A percentile compares a stretch with the other conserved stretches of the same genome.
Evolutionary conservation across 768 basidiomycete species (phyloP).

Genomic region (Termitomyces sp.): DNA sequence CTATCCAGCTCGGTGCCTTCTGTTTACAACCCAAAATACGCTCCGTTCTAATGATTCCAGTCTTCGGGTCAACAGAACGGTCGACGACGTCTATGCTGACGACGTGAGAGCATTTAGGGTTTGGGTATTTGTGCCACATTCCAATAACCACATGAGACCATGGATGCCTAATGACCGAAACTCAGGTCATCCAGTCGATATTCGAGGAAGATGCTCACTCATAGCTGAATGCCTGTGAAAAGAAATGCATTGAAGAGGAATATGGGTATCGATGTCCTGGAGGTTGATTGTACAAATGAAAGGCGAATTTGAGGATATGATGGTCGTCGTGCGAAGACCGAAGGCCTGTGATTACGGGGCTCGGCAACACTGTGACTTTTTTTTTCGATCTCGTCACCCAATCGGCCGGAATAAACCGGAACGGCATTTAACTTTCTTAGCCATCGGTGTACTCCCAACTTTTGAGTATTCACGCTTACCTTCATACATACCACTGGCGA

Average conservation of each 20-base stretch:
- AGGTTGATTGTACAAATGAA: constrained; percentile 23
- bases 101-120: constrained; percentile 87
- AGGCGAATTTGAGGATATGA: constrained; percentile 8
- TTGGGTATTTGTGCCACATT: constrained; percentile 96
- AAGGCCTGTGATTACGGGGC: constrained; percentile 5
- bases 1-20: constrained; percentile 87
- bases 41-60: constrained; percentile 90
- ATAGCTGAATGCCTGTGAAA: constrained; percentile 79
- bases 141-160: constrained; percentile 90
- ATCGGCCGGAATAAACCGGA: constrained; percentile 17
- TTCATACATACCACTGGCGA: not conserved
- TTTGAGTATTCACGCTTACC: too few species aligned
- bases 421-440: not conserved
- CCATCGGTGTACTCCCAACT: too few species aligned
- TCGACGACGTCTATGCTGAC: constrained; percentile 84
- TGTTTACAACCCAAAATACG: constrained; percentile 89
- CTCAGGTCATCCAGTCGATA: constrained; percentile 9
- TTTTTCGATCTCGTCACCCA: not conserved
- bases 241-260: constrained; percentile 66
- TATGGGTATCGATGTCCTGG: constrained; percentile 20
- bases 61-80: constrained; percentile 75
- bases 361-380: constrained; percentile 3
- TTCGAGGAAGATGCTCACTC: constrained; percentile 51
- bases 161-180: constrained; percentile 54
- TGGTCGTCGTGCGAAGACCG: constrained; percentile 15